Base-by-base conservation (phyloP, 2,329 filamentous ascomycete species). In the Aspergillus sp. region DNA sequence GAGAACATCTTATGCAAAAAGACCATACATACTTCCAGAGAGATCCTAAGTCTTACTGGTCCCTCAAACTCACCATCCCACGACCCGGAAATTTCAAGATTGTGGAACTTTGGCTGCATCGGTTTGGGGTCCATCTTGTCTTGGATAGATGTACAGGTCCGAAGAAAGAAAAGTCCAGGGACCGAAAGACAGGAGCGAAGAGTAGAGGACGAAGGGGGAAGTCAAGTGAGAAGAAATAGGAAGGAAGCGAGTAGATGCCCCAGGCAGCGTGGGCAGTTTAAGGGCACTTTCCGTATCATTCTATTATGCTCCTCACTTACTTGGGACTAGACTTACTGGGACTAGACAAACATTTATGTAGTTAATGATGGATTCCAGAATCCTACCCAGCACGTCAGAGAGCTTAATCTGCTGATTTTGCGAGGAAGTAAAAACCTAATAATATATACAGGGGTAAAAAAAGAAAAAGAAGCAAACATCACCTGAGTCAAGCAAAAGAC, bases 21-120 rank as follows among this genome's bases (percentile, higher is more conserved):
- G 11, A 12, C 20, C 2, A n/a, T 49, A 26, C 56, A 61, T 69
- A 76, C 74, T 60, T 76, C 72, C 9, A 76, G 50, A 1, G 65
- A 62, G 3, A 75, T 63, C 18, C 57, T 66, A 46, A 74, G 51
- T 22, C 66, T 59, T 18, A 72, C 67, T 29, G 68, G 62, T 31
- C 68, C 63, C 9, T 52, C 54, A 3, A 58, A 55, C 31, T 67
- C 61, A 3, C 73, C 74, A 54, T 63, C 65, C 74, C 74, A 76
- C 14, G 67, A 67, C 14, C 71, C 70, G 36, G 61, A 66, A 22
- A 76, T 47, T 45, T 75, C 70, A 9, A 76, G 64, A 26, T 71
- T 68, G 45, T 57, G 68, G 55, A 72, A 66, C 6, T 65, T 58
- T 3, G 56, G 67, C 56, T 49, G 29, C 52, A 55, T 29, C n/a